These are phyloP conservation scores for Rauvolfia tetraphylla DNA, from an alignment of 257 asterid species.

Conservation along the genomic window DNA sequence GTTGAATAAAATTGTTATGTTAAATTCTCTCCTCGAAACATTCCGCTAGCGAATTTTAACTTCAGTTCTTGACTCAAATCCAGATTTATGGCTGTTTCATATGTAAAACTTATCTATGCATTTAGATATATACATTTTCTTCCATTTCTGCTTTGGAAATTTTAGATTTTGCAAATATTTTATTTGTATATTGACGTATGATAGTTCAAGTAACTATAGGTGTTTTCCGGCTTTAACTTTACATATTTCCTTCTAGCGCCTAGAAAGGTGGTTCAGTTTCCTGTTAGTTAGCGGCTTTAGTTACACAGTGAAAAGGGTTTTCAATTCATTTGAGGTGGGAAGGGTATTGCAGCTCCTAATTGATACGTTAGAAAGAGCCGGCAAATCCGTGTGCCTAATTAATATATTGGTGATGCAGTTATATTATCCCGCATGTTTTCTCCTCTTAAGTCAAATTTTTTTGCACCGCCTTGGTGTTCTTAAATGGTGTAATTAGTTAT, in stretches of 20 bases:
- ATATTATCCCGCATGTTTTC: no score
- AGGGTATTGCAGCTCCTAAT: neutral
- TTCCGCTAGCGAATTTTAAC: neutral
- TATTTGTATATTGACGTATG: neutral
- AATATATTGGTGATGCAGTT: no score
- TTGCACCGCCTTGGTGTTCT: no score
- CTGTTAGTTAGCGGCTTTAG: neutral
- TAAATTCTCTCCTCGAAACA: neutral
- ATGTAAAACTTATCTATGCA: no score
- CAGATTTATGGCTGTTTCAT: no score
- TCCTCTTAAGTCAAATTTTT: no score
- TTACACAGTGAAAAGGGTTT: neutral
- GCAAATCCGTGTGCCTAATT: no score
- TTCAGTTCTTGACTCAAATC: neutral
- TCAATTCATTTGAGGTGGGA: neutral
- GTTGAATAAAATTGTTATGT: neutral
- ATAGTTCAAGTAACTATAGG: neutral
- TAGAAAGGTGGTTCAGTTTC: neutral
- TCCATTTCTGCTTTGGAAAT: neutral
- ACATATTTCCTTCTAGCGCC: neutral
- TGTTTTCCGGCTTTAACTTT: neutral
- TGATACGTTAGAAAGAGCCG: neutral
- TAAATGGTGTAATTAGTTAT: no score
- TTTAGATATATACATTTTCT: no score
- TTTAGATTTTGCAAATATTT: neutral